A percentile compares a stretch with the other conserved stretches of the same genome.
phyloP scores from a whole-genome alignment of 1,139 yeast species.

The Komagataea norvegica region DNA sequence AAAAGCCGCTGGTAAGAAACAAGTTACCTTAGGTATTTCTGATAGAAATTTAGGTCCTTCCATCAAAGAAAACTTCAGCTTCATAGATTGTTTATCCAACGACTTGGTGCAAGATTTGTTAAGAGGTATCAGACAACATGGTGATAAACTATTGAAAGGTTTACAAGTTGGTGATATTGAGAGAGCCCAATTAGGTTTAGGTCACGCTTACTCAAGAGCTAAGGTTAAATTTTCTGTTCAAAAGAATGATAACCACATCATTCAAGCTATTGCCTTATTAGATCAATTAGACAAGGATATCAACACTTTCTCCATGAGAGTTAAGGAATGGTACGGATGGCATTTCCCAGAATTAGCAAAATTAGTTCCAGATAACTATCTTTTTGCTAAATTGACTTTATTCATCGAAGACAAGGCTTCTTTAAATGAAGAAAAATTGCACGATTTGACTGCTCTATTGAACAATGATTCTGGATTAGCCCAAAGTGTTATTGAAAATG shows the following conservation, averaged over 20 bases:
- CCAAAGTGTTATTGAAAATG: slow-evolving; percentile 84
- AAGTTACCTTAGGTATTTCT: slow-evolving; percentile 75
- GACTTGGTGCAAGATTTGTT: slow-evolving; percentile 92
- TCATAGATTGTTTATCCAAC: slow-evolving; percentile 82
- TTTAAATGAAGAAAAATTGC: slow-evolving; percentile 77
- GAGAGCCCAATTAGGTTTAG: slow-evolving; percentile 97
- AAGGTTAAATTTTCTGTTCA: slow-evolving; percentile 98
- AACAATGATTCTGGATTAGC: slow-evolving; percentile 94
- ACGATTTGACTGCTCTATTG: slow-evolving; percentile 82
- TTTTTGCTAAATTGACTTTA: slow-evolving; percentile 78
- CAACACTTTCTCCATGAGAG: slow-evolving; percentile 97
- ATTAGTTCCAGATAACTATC: slow-evolving; percentile 87
- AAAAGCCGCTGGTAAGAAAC: slow-evolving; percentile 70
- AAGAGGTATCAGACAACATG: slow-evolving; percentile 92
- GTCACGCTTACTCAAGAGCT: slow-evolving; percentile 98
- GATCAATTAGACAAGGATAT: slow-evolving; percentile 97
- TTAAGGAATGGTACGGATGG: slow-evolving; percentile 99
- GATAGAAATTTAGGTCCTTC: slow-evolving; percentile 97
- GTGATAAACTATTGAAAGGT: slow-evolving; percentile 83
- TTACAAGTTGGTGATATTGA: slow-evolving; percentile 93
- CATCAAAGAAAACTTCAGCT: slow-evolving; percentile 84
- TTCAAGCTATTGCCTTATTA: slow-evolving; percentile 94
- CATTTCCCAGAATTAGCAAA: slow-evolving; percentile 99
- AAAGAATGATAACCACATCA: slow-evolving; percentile 97
- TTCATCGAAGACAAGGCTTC: slow-evolving; percentile 84